Conservation (phyloP, 257 asterid genomes). For the Solanum chiquidenum region DNA sequence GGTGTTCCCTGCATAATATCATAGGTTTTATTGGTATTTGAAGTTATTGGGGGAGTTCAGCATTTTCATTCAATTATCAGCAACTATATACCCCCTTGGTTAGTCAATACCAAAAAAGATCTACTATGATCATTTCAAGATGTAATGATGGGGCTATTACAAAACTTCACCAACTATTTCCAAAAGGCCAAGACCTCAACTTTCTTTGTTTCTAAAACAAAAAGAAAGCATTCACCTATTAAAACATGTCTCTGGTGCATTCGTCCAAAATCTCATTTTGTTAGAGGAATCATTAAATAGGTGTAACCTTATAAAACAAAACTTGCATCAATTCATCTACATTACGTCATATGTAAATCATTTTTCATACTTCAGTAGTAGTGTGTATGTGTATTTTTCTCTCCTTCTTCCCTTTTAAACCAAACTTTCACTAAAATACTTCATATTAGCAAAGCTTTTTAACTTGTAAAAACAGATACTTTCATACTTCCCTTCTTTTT, state of each 20-base stretch:
- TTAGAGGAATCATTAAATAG: neutral
- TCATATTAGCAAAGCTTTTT: neutral
- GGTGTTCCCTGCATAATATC: neutral
- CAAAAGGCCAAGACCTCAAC: neutral
- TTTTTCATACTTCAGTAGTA: neutral
- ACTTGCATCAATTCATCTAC: neutral
- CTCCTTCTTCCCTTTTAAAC: neutral
- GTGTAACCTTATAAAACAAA: neutral
- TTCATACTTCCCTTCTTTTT: neutral
- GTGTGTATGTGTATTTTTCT: neutral
- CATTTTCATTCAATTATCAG: neutral
- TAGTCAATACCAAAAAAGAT: neutral
- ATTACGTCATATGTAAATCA: neutral
- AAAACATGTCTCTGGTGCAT: neutral
- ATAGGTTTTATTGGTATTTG: neutral
- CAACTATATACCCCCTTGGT: neutral
- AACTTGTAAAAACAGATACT: neutral
- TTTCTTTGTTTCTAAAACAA: neutral
- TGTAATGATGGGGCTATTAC: neutral
- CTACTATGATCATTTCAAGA: neutral
- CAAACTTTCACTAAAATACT: neutral
- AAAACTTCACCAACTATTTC: neutral
- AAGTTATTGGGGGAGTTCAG: neutral
- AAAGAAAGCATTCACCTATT: neutral
- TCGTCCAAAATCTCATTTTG: neutral